Evolutionary conservation across 192 early-diverging fungal genomes (phyloP), one percentile per base, ranked within the genome.

Genomic region (Diversispora eburnea): DNA sequence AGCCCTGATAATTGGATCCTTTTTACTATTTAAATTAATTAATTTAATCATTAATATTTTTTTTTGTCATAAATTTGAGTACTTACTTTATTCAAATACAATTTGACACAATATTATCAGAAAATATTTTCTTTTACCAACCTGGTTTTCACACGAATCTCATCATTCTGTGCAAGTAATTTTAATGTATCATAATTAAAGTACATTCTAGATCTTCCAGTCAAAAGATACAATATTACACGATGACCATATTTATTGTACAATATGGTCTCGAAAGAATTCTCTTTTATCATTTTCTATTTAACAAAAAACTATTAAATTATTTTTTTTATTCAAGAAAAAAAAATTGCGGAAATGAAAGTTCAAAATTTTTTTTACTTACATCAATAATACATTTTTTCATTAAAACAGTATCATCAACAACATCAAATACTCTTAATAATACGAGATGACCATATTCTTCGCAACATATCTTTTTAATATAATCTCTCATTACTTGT

Each of bases 381-480:
- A 85, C 87, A 61, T 81, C 76, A 61, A 98, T 72, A 67, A 98
- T 84, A 33, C 89, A 79, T 76, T 95, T 96, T 65, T 79, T 75
- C 55, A 94, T 80, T 43, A 95, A 81, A 39, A 95, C 92, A 12
- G 95, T 98, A 80, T 98, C 96, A 80, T 98, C 96, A 17, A 96
- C 85, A 70, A 88, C 89, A 79, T 97, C 95, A 77, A 96, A 88
- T 49, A 90, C 81, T 64, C 87, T 83, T 3, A 98, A 72, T 56
- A 98, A 82, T 4, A 95, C 94, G 47, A 91, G 83, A 66, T 96
- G 87, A 17, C 95, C 96, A 76, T 94, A 91, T 84, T 96, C 94
- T 76, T 98, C 96, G 65, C 78, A 81, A 75, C 90, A 86, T 74
- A 98, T 92, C 78, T 92, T 92, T 70, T 73, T 65, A 33, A 96